phyloP scores from a whole-genome alignment of 495 filamentous ascomycete genomes.

The Podospora appendiculata region DNA sequence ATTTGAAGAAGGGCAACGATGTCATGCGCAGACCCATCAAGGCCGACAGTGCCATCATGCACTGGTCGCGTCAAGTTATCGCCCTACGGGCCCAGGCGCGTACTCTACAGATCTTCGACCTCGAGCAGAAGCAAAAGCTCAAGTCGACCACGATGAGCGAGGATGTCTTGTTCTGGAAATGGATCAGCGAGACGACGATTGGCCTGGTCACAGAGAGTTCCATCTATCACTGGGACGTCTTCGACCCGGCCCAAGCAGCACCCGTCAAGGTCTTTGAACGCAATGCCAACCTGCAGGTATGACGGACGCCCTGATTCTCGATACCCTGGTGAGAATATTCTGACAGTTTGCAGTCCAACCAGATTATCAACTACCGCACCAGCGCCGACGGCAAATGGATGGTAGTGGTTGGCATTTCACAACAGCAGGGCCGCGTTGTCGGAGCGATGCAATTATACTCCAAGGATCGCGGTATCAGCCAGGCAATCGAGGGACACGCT shows the following conservation, averaged over 20 bases:
- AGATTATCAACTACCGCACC: slow-evolving; percentile 99
- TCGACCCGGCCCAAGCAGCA: slow-evolving; percentile 64
- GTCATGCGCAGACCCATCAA: slow-evolving; percentile 92
- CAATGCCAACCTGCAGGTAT: slow-evolving; percentile 77
- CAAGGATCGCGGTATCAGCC: slow-evolving; percentile 89
- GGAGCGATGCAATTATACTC: slow-evolving; percentile 97
- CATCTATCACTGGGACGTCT: slow-evolving; percentile 97
- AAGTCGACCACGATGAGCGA: slow-evolving; percentile 94
- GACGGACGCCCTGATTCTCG: slow-evolving; percentile 19
- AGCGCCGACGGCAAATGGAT: slow-evolving; percentile 97
- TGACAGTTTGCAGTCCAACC: slow-evolving; percentile 56
- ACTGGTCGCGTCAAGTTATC: slow-evolving; percentile 93
- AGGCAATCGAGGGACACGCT: slow-evolving; percentile 95
- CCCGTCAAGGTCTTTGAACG: slow-evolving; percentile 90
- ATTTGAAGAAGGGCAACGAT: slow-evolving; percentile 92
- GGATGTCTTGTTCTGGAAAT: slow-evolving; percentile 98
- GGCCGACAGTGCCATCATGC: slow-evolving; percentile 99
- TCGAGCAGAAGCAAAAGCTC: slow-evolving; percentile 80
- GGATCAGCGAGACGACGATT: slow-evolving; percentile 81
- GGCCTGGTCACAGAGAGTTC: slow-evolving; percentile 83
- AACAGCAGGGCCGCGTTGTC: slow-evolving; percentile 85
- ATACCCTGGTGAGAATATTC: neutral
- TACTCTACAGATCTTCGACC: slow-evolving; percentile 96
- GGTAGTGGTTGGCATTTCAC: slow-evolving; percentile 92
- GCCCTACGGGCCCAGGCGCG: slow-evolving; percentile 85